Conservation (phyloP, 306 rosid species). For the Senna siamea region DNA sequence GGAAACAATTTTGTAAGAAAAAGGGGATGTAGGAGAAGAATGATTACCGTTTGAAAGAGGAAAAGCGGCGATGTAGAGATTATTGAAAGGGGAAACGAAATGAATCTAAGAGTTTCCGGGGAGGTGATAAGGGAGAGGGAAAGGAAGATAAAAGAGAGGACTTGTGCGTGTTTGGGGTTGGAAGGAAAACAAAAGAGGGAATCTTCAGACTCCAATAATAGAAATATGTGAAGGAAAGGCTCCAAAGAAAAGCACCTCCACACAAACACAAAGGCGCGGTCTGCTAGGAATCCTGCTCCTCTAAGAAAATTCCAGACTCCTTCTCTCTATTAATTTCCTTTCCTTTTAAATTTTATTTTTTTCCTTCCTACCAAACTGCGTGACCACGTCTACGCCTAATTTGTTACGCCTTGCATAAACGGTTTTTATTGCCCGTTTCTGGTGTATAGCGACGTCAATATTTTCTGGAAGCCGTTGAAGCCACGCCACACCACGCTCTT, state of each 20-base stretch:
- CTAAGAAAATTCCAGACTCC: slow-evolving; percentile 44
- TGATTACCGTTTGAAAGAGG: slow-evolving; percentile 1
- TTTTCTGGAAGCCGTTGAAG: slow-evolving; percentile 41
- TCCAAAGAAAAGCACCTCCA: slow-evolving; percentile 37
- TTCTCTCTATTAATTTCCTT: slow-evolving; percentile 9
- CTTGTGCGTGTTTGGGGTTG: not conserved
- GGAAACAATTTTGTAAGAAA: no score
- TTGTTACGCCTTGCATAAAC: slow-evolving; percentile 30
- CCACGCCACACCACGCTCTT: slow-evolving; percentile 13
- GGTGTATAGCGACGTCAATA: slow-evolving; percentile 1
- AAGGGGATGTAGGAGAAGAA: no score
- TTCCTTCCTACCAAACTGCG: slow-evolving; percentile 13
- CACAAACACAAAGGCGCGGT: slow-evolving; percentile 1
- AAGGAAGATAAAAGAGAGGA: not conserved
- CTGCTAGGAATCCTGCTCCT: slow-evolving; percentile 41
- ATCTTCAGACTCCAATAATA: not conserved
- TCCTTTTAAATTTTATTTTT: not conserved
- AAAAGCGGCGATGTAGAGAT: not conserved
- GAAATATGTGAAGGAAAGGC: not conserved
- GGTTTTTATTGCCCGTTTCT: not conserved
- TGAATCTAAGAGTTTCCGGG: not conserved
- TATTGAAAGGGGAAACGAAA: not conserved
- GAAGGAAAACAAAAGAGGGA: slow-evolving; percentile 3
- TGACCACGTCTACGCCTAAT: not conserved
- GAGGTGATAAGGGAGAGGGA: not conserved